Evolutionary conservation across 2,329 filamentous ascomycete species (phyloP).

Genomic region (Massarina eburnea): DNA sequence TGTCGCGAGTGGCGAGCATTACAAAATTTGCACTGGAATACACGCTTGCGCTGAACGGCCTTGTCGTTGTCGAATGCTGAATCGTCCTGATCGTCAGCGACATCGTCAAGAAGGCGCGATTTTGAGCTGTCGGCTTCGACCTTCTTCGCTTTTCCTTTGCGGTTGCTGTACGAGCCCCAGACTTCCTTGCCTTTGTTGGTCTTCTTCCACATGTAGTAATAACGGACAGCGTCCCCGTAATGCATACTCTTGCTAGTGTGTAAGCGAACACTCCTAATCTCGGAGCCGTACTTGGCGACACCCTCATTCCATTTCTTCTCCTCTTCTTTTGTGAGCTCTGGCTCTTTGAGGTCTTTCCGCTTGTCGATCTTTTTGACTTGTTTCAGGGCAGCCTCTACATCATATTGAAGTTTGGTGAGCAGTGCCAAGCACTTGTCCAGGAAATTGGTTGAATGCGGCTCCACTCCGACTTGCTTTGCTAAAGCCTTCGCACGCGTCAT

Average conservation of each 20-base stretch:
- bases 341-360: slow-evolving; percentile 76
- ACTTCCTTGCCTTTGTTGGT: slow-evolving; percentile 80
- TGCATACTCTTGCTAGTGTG: slow-evolving; percentile 78
- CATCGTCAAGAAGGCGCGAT: slow-evolving; percentile 83
- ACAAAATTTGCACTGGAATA: slow-evolving; percentile 95
- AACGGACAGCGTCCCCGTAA: slow-evolving; percentile 80
- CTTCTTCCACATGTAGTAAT: slow-evolving; percentile 99
- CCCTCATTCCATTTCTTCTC: slow-evolving; percentile 90
- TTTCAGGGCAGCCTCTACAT: slow-evolving; percentile 69
- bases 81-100: slow-evolving; percentile 90
- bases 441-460: slow-evolving; percentile 79
- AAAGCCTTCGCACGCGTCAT: slow-evolving; percentile 69
- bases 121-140: slow-evolving; percentile 52
- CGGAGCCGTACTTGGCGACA: slow-evolving; percentile 86
- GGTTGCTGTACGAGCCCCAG: slow-evolving; percentile 84
- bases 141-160: slow-evolving; percentile 87
- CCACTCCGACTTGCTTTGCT: slow-evolving; percentile 67
- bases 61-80: slow-evolving; percentile 94
- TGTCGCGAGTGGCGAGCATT: slow-evolving; percentile 75
- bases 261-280: slow-evolving; percentile 78
- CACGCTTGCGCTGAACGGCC: slow-evolving; percentile 73
- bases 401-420: slow-evolving; percentile 71
- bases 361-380: slow-evolving; percentile 69
- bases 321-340: slow-evolving; percentile 74
- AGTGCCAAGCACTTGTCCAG: slow-evolving; percentile 79